Percentiles rank a stretch among this genome's conserved stretches.
Evolutionary conservation across 352 stramenopile species (phyloP).

Genomic region (Stramenopiles sp.): DNA sequence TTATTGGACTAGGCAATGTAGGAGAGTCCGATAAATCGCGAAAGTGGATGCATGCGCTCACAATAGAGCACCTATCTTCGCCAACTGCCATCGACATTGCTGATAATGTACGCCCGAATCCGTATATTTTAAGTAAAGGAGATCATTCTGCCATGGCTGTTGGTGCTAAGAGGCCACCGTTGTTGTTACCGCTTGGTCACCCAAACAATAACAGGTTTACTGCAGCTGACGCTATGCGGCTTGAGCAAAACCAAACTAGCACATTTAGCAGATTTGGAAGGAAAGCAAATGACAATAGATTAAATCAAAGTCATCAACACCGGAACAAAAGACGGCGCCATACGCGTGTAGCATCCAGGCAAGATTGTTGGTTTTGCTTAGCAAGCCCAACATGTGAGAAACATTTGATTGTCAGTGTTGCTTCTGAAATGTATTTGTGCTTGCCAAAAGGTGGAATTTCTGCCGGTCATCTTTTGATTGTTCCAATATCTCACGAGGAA

Average conservation of each 20-base stretch:
- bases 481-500: slow-evolving; percentile 22
- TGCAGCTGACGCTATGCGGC: background rate
- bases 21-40: slow-evolving; percentile 15
- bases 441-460: slow-evolving; percentile 22
- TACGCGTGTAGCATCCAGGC: background rate
- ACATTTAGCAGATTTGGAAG: background rate
- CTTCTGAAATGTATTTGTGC: slow-evolving; percentile 20
- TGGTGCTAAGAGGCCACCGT: background rate
- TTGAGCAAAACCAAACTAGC: background rate
- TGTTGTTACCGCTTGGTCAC: too few relatives aligned
- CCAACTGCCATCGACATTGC: background rate
- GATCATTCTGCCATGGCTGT: too few relatives aligned
- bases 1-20: slow-evolving; percentile 16
- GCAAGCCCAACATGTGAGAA: slow-evolving; percentile 22
- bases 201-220: background rate
- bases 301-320: background rate
- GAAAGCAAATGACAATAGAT: background rate
- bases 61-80: background rate
- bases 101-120: background rate
- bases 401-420: slow-evolving; percentile 20
- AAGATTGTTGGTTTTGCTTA: slow-evolving; percentile 26
- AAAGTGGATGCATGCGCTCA: slow-evolving; percentile 19
- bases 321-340: background rate
- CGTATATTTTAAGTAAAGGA: background rate
- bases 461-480: slow-evolving; percentile 22